Conservation (phyloP, 1,139 yeast genomes). For the Geotrichum phurueaensis region DNA sequence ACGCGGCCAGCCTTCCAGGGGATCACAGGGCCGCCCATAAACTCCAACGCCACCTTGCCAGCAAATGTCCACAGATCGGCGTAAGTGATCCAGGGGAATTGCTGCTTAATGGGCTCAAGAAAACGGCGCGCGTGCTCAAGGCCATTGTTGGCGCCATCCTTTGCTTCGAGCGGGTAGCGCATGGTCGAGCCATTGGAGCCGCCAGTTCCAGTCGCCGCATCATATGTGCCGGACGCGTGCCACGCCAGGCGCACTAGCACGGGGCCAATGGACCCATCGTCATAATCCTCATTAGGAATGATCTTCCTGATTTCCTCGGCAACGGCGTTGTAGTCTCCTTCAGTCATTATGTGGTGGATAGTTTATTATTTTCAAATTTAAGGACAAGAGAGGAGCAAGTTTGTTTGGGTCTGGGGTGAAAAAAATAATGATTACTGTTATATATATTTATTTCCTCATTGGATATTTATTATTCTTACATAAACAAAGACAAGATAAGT, state of each 20-base stretch:
- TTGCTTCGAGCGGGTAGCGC: constrained; percentile 43
- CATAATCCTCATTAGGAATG: constrained; percentile 65
- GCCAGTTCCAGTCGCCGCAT: constrained; percentile 49
- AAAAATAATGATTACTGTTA: too few species aligned
- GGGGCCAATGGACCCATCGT: constrained; percentile 66
- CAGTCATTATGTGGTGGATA: too few species aligned
- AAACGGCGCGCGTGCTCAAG: constrained; percentile 51
- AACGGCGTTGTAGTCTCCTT: constrained; percentile 56
- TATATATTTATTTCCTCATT: too few species aligned
- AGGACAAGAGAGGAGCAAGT: too few species aligned
- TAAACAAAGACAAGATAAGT: too few species aligned
- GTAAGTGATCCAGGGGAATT: constrained; percentile 54
- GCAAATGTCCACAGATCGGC: constrained; percentile 66
- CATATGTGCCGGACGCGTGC: constrained; percentile 68
- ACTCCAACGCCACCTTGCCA: constrained; percentile 55
- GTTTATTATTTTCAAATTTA: background rate
- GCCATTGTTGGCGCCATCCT: constrained; percentile 57
- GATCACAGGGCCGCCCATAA: constrained; percentile 55
- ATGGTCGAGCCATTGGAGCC: constrained; percentile 68
- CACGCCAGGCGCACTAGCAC: constrained; percentile 59
- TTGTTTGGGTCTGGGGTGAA: background rate
- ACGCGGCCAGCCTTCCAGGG: constrained; percentile 58
- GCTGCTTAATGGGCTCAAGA: constrained; percentile 51
- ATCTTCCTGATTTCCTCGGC: constrained; percentile 75
- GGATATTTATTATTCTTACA: too few species aligned